A percentile compares a stretch with the other conserved stretches of the same genome.
phyloP scores from a whole-genome alignment of 345 rosid species.

The Acer yangbiense region DNA sequence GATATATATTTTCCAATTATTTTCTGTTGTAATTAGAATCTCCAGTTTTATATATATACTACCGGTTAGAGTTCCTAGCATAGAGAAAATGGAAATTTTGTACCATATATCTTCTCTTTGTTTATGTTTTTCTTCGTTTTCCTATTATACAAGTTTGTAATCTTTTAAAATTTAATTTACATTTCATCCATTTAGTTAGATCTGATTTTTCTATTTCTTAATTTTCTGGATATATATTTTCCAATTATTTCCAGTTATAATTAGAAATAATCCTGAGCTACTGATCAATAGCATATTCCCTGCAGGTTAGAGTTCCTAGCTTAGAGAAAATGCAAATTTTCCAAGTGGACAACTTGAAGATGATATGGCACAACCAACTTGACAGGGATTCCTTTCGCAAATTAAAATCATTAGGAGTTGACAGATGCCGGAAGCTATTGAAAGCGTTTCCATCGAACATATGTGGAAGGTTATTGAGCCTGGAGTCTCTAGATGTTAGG shows the following conservation, averaged over 20 bases:
- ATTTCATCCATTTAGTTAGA: not conserved
- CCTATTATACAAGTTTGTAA: not conserved
- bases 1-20: no score
- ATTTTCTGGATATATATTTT: no score
- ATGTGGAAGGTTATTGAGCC: not conserved
- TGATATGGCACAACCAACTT: slow-evolving; percentile 11
- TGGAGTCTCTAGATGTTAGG: not conserved
- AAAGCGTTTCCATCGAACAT: slow-evolving; percentile 14
- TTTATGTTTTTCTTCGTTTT: no score
- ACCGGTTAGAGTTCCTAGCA: slow-evolving; percentile 21
- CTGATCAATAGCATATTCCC: not conserved
- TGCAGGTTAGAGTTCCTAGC: slow-evolving; percentile 23
- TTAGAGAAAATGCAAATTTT: not conserved
- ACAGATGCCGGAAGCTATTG: not conserved
- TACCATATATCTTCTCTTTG: no score
- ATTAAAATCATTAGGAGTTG: not conserved
- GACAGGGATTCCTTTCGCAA: not conserved
- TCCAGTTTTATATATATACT: not conserved
- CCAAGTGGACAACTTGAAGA: not conserved
- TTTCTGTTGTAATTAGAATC: no score
- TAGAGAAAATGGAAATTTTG: not conserved
- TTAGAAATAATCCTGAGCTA: not conserved
- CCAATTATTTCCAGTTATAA: not conserved
- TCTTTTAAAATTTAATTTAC: not conserved
- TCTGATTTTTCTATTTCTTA: no score